These are phyloP conservation scores for Neocatenulostroma microsporum DNA, from an alignment of 2,329 filamentous ascomycete genomes.

Conservation along the genomic window DNA sequence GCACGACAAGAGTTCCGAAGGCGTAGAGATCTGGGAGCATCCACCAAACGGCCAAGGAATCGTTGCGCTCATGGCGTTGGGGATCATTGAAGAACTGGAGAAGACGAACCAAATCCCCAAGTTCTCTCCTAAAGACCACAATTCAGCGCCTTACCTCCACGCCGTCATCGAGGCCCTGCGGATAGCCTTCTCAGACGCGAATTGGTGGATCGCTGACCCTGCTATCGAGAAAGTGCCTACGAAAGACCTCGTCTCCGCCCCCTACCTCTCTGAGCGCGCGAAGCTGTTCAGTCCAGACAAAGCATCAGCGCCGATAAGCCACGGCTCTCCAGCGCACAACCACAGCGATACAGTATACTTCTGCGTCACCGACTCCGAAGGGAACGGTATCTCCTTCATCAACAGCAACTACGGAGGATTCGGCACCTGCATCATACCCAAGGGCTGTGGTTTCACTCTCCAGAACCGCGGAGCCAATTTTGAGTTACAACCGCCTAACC, in stretches of 20 bases:
- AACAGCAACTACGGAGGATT: slow-evolving; percentile 91
- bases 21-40: slow-evolving; percentile 88
- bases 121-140: slow-evolving; percentile 67
- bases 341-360: slow-evolving; percentile 95
- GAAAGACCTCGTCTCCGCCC: slow-evolving; percentile 58
- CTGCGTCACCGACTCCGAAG: slow-evolving; percentile 67
- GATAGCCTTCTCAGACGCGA: slow-evolving; percentile 81
- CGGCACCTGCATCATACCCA: slow-evolving; percentile 77
- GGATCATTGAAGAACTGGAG: slow-evolving; percentile 82
- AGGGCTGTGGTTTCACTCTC: slow-evolving; percentile 81
- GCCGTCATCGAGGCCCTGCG: slow-evolving; percentile 83
- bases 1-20: slow-evolving; percentile 40
- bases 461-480: slow-evolving; percentile 93
- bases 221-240: slow-evolving; percentile 62
- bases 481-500: slow-evolving; percentile 53
- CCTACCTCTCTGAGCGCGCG: slow-evolving; percentile 65
- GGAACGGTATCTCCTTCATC: slow-evolving; percentile 93
- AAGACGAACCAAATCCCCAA: slow-evolving; percentile 63
- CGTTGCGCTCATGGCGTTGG: slow-evolving; percentile 86
- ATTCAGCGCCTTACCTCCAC: slow-evolving; percentile 67
- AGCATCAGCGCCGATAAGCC: slow-evolving; percentile 48
- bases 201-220: slow-evolving; percentile 86
- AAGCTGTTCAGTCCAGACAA: slow-evolving; percentile 53
- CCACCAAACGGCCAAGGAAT: slow-evolving; percentile 95
- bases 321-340: slow-evolving; percentile 76